Conservation (phyloP, 106 monocot species). For the Phalaenopsis equestris region DNA sequence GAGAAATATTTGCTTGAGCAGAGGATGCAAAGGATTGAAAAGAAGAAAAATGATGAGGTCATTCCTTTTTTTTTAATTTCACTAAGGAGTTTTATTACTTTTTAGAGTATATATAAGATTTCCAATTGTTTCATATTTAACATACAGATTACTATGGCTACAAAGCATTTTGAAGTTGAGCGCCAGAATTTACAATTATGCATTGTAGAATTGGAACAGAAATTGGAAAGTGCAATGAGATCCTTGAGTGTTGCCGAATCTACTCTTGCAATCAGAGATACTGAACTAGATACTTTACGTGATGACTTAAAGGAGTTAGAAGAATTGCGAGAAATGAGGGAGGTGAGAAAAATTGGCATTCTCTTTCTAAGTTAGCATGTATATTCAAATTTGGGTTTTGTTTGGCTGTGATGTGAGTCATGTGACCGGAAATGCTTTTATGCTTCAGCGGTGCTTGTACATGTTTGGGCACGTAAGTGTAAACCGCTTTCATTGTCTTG, state of each 20-base stretch:
- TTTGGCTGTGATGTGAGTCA: neutral
- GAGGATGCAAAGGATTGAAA: constrained; percentile 64
- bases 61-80: neutral
- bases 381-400: neutral
- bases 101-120: neutral
- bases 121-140: constrained; percentile 6
- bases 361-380: neutral
- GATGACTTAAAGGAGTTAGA: constrained; percentile 74
- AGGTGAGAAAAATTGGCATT: constrained; percentile 28
- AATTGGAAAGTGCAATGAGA: constrained; percentile 29
- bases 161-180: constrained; percentile 58
- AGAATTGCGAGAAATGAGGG: constrained; percentile 88
- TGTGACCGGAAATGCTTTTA: too few relatives aligned
- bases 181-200: constrained; percentile 29
- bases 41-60: constrained; percentile 79
- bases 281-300: constrained; percentile 60
- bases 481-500: neutral
- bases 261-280: constrained; percentile 41
- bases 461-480: too few relatives aligned
- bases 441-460: too few relatives aligned
- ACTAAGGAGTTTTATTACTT: neutral
- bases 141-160: constrained; percentile 33
- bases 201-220: constrained; percentile 65
- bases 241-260: constrained; percentile 57
- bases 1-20: constrained; percentile 79